Base-by-base conservation (phyloP, 176 grass and related monocot species). In the Ensete ventricosum region DNA sequence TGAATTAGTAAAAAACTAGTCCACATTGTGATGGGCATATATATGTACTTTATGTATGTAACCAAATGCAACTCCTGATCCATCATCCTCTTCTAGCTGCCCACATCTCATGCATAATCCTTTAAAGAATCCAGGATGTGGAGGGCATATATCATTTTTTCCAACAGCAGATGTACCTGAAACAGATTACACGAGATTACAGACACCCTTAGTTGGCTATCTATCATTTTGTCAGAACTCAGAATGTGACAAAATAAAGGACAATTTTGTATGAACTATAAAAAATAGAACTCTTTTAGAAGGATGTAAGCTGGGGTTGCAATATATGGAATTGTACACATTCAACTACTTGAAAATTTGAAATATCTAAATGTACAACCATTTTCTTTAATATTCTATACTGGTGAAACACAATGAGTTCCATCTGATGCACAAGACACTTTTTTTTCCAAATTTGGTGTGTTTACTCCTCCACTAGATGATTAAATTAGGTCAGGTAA, bases 31-130 rank as follows among this genome's bases (percentile, higher is more conserved):
- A n/a, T 48, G 62, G 76, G 4, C 34, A 43, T 43, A 53, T n/a
- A 34, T 49, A 2, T 19, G 55, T 83, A 98, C 94, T 90, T 91
- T 86, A 78, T 91, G 82, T 51, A 99, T 94, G 75, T 99, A 91
- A 80, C 82, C 90, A 89, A 99, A 85, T 80, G 88, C 78, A 80
- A 89, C 78, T 81, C 82, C 87, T 73, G 86, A 82, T 76, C 75
- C 81, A 80, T 90, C 88, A 82, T 91, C 90, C 54, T 86, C 88
- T 84, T 83, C 80, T 65, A 64, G 34, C 72, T 77, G 79, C 22
- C 82, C 90, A 62, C 90, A 92, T 79, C 9, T 70, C 77, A 81
- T 17, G 58, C 90, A 92, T 48, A 92, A 83, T 66, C 87, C 90
- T 81, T 75, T 29, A 57, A 81, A 81, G 79, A 83, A 87, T 27